Evolutionary conservation across 768 basidiomycete species (phyloP), one percentile per base, ranked within the genome.

Genomic region (Lactifluus subvellereus): DNA sequence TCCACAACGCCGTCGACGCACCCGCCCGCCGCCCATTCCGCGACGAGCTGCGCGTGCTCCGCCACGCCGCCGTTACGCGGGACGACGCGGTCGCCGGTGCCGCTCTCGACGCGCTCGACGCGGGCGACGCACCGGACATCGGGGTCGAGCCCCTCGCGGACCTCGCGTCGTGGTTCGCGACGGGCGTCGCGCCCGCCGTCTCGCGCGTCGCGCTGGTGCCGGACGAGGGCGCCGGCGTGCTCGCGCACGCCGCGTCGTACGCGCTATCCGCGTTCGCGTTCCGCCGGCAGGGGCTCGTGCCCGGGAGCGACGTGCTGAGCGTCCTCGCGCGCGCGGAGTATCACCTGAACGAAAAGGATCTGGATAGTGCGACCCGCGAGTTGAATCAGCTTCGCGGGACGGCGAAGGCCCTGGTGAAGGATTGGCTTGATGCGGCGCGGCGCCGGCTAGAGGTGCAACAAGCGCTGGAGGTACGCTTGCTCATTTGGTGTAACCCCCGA

Each of bases 391-490:
- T 99, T 59, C 84, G 80, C 38, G 96, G 95, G 2, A 84, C 89
- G 62, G 89, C 89, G 16, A 89, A 86, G 74, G 72, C 80, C 57
- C 71, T 96, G 49, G 69, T 91, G 57, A 76, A 79, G 40, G 96
- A 98, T 75, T 99, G 96, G 97, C 77, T 99, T 45, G 85, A 86
- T 68, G 94, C 92, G 69, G 94, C 94, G 10, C 80, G 96, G 67
- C 79, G 83, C 71, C 81, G 94, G 72, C 74, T 99, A 64, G 93
- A 97, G 75, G 94, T 97, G 37, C 80, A 91, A 73, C 96, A 98
- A 74, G 91, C 94, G 47, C 74, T 99, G 67, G 89, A 95, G 79
- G 92, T 91, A 68, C 60, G 69, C 58, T 40, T 13, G 4, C 42
- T 43, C 33, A 18, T 54, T 51, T 53, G 47, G 0, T 14, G 43